Conservation (phyloP, 208 protist genomes). For the Trichomonas gallinae region DNA sequence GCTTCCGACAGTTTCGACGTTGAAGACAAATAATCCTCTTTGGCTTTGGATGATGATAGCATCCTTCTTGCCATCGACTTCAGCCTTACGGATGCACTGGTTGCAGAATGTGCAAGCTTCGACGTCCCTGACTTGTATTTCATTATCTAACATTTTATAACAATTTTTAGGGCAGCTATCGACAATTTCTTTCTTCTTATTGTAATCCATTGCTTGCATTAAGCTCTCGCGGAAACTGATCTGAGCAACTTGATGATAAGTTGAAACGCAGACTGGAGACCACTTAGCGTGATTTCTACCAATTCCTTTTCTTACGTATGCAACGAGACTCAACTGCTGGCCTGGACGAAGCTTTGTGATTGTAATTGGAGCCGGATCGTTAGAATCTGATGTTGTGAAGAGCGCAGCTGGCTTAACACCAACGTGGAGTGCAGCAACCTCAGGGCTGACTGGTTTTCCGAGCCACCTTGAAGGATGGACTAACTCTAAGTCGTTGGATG, state of each 20-base stretch:
- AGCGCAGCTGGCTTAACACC: neutral
- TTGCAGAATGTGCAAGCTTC: slow-evolving; percentile 7
- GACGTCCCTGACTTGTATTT: neutral
- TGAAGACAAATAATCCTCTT: slow-evolving; percentile 10
- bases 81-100: neutral
- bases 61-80: neutral
- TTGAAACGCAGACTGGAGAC: slow-evolving; percentile 64
- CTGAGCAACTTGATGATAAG: slow-evolving; percentile 68
- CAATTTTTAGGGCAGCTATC: neutral
- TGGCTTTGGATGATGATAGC: neutral
- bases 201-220: neutral
- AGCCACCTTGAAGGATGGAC: neutral
- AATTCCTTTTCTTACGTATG: slow-evolving; percentile 60
- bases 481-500: slow-evolving; percentile 33
- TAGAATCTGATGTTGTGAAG: neutral
- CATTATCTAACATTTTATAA: neutral
- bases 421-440: neutral
- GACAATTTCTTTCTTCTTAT: neutral
- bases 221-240: slow-evolving; percentile 49
- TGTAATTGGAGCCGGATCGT: slow-evolving; percentile 35
- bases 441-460: neutral
- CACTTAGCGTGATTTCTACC: slow-evolving; percentile 96
- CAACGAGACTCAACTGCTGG: slow-evolving; percentile 48
- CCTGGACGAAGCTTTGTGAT: slow-evolving; percentile 48
- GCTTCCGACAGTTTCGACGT: slow-evolving; percentile 29